phyloP scores from a whole-genome alignment of 1,284 basidiomycete species.

The Puccinia triticina region DNA sequence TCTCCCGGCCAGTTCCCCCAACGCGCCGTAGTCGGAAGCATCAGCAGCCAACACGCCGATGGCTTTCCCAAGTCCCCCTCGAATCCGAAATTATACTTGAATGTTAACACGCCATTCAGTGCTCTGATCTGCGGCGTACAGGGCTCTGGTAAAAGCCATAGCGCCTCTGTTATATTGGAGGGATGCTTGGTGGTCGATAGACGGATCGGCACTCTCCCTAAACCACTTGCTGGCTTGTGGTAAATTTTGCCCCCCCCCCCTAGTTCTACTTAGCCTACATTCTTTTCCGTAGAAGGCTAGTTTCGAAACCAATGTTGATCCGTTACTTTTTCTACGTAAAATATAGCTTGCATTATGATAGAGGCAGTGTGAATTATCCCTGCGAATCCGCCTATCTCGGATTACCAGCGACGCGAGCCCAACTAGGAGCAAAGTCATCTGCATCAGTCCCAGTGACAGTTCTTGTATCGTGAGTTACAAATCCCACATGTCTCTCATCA shows the following conservation, averaged over 20 bases:
- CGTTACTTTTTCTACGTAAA: constrained; percentile 19
- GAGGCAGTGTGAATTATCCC: constrained; percentile 16
- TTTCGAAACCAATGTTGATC: background rate
- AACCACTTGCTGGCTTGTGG: constrained; percentile 28
- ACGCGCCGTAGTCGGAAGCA: constrained; percentile 26
- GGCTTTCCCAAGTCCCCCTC: constrained; percentile 3
- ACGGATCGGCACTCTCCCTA: constrained; percentile 27
- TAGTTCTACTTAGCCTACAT: no score
- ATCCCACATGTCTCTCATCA: background rate
- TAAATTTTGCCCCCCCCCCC: background rate
- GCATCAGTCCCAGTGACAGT: constrained; percentile 39
- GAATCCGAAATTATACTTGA: constrained; percentile 41
- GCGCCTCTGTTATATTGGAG: constrained; percentile 40
- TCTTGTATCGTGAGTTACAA: constrained; percentile 34
- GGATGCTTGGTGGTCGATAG: constrained; percentile 31
- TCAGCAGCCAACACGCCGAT: constrained; percentile 10
- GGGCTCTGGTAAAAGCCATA: constrained; percentile 45
- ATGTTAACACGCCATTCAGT: constrained; percentile 45
- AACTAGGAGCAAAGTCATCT: background rate
- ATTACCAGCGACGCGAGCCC: background rate
- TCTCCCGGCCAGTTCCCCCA: constrained; percentile 19
- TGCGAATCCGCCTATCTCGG: constrained; percentile 48
- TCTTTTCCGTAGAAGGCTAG: background rate
- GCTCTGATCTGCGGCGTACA: constrained; percentile 43
- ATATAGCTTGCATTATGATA: constrained; percentile 47